Evolutionary conservation across 306 rosid species (phyloP).

Genomic region (Acacia acuminata): DNA sequence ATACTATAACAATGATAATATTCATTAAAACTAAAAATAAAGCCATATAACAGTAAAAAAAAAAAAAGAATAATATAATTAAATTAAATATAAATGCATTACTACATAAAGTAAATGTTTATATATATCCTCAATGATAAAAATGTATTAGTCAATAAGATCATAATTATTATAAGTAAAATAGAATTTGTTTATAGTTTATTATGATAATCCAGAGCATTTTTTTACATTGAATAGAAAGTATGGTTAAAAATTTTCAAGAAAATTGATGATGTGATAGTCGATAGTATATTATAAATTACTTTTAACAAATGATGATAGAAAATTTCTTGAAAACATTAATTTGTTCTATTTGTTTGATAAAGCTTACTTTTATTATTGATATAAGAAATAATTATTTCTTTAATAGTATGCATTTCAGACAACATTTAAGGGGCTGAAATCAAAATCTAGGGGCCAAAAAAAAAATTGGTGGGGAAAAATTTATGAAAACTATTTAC

Average conservation of each 20-base stretch:
- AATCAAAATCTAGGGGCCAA: not conserved
- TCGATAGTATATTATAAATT: not conserved
- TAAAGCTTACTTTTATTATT: not conserved
- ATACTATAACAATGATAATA: not conserved
- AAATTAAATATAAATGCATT: not conserved
- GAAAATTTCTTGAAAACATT: not conserved
- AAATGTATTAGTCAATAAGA: not conserved
- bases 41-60: not conserved
- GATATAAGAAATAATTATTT: not conserved
- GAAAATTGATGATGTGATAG: not conserved
- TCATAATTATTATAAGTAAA: not conserved
- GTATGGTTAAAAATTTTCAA: not conserved
- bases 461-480: not conserved
- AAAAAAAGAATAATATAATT: not conserved
- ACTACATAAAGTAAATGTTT: not conserved
- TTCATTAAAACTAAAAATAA: not conserved
- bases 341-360: not conserved
- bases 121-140: not conserved
- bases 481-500: too few species aligned
- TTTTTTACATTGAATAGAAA: not conserved
- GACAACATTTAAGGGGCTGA: not conserved
- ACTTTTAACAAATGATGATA: not conserved
- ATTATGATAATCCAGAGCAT: not conserved
- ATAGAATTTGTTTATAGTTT: not conserved
- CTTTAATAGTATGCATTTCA: not conserved